Evolutionary conservation across 352 stramenopile genomes (phyloP), one percentile per base, ranked within the genome.

Genomic region (Phytophthora cajani): DNA sequence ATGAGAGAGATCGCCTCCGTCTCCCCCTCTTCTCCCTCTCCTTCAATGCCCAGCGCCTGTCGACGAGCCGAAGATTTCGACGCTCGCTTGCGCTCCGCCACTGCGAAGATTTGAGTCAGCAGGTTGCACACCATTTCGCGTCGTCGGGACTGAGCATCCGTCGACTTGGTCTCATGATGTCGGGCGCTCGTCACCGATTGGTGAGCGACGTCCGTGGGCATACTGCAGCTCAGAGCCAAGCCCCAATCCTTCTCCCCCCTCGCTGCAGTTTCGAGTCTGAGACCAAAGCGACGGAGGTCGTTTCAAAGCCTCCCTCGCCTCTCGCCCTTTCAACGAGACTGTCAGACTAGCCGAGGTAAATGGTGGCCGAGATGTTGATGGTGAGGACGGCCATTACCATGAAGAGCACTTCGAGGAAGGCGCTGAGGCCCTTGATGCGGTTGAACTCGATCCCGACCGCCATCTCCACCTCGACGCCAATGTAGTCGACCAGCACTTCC

Each of bases 1-100:
- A 89, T 84, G 4, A 92, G 69, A 64, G 82, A 86, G 50, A 92
- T 58, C 8, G 79, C n/a, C 19, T 32, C 47, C 44, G n/a, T 51
- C 44, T 51, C 44, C 40, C 10, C 54, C 27, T 21, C 58, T 30
- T 30, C 27, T 30, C 27, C 47, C 16, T 10, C 30, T 10, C 7
- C 30, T 11, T 10, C 30, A 36, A 30, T 30, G 3, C 12, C 32
- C 23, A 38, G 10, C 44, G 12, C 21, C 9, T 60, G 12, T 46
- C 40, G 50, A 19, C 40, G 71, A 42, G 44, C 16, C 9, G 53
- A 52, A 40, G 17, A 2, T 33, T 69, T 73, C 5, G 61, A 47
- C 33, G 62, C 67, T 59, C 62, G 64, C 14, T 62, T 66, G 14
- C 69, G 72, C 64, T 85, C 69, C 0, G 80, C 84, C 1, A 72